Base-by-base conservation (phyloP, 371 early-diverging fungal species). In the Mortierella sp. region DNA sequence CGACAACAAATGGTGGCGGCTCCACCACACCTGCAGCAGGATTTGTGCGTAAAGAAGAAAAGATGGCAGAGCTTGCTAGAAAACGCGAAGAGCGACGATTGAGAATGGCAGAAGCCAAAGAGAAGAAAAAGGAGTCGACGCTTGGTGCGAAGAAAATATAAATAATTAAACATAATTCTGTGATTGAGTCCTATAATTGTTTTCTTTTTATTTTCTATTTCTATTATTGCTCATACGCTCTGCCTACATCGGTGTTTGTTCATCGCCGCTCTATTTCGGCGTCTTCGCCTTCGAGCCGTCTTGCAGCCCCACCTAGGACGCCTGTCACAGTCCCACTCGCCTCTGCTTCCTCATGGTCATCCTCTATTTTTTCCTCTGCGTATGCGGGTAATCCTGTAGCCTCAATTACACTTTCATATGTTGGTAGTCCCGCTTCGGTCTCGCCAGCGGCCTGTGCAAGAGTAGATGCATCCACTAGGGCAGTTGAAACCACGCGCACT, bases 11-110 rank as follows among this genome's bases (percentile, higher is more conserved):
- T 23, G 6, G 34, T n/a, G 43, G 59, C 17, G 29, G 40, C 8
- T 13, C 72, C 10, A 13, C 76, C 10, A 45, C 67, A 13, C 51
- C 69, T 13, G 31, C 63, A 17, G 37, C 55, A 13, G 61, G 68
- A 17, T 73, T 74, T 10, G 61, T 63, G 9, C 65, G 83, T 31
- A 89, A 89, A 71, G 87, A 87, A 29, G 87, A 88, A 32, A 77
- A 85, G 66, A 82, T 82, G 64, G 86, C 87, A 0, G 90, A 89
- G 55, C 68, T 88, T 47, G 92, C 89, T 13, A 81, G 87, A 53
- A 84, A 86, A 56, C 81, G 89, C 65, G 92, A 92, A 73, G 87
- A 89, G 62, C 76, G 91, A 62, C 83, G 89, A 64, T 86, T 84
- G 85, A 70, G 87, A n/a, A 85, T 90, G 87, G 88, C 86, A 3